Evolutionary conservation across 768 basidiomycete species (phyloP).

Genomic region (Leucocoprinus leucothites): DNA sequence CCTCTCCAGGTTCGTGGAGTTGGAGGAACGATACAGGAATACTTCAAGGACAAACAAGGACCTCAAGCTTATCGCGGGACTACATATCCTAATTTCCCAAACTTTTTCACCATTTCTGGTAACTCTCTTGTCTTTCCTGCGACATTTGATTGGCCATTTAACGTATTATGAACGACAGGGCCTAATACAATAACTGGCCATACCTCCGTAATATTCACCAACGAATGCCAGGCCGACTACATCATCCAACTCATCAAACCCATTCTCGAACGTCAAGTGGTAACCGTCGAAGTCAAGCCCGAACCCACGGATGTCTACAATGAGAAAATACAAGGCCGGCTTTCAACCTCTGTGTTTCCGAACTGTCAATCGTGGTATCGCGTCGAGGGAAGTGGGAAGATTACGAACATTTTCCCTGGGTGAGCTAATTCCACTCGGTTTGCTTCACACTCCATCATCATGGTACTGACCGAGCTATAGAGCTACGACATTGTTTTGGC

Average conservation of each 20-base stretch:
- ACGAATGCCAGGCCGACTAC: slow-evolving; percentile 46
- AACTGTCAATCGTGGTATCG: slow-evolving; percentile 42
- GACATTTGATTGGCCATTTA: neutral
- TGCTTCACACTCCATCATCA: neutral
- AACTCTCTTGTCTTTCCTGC: neutral
- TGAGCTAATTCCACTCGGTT: slow-evolving; percentile 16
- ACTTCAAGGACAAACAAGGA: slow-evolving; percentile 35
- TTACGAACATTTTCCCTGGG: slow-evolving; percentile 39
- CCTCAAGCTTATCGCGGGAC: slow-evolving; percentile 44
- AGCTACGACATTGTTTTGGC: slow-evolving; percentile 26
- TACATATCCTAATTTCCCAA: slow-evolving; percentile 42
- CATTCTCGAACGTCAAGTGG: slow-evolving; percentile 29
- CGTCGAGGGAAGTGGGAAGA: slow-evolving; percentile 30
- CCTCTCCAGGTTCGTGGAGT: slow-evolving; percentile 30
- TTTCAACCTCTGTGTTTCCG: slow-evolving; percentile 29
- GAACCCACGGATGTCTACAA: slow-evolving; percentile 39
- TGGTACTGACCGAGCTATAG: slow-evolving; percentile 9
- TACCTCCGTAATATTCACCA: slow-evolving; percentile 40
- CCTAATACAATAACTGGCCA: slow-evolving; percentile 44
- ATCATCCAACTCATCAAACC: slow-evolving; percentile 38
- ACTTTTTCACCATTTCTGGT: slow-evolving; percentile 40
- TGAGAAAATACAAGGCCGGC: slow-evolving; percentile 30
- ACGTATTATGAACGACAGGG: slow-evolving; percentile 22
- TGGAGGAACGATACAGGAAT: slow-evolving; percentile 34
- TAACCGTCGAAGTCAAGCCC: slow-evolving; percentile 33